These are phyloP conservation scores for Hericium rajendrae DNA, from an alignment of 768 basidiomycete species.

Conservation along the genomic window DNA sequence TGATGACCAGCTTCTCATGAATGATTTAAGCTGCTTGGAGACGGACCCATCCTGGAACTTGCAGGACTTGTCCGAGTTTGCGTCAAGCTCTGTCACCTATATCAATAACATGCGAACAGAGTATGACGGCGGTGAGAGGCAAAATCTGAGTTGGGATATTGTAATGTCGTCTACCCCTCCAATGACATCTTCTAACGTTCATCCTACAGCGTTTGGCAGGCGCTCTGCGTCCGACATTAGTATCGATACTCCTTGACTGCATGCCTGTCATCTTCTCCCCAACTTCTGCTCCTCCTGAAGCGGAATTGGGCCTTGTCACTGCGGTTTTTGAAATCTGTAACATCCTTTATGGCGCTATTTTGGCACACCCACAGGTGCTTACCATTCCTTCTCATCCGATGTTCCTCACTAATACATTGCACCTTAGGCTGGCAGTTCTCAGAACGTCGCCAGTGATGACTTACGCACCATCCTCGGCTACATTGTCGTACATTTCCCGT, in stretches of 20 bases:
- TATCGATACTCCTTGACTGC: slow-evolving; percentile 81
- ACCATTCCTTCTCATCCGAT: background rate
- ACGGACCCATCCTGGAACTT: slow-evolving; percentile 13
- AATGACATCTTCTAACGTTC: background rate
- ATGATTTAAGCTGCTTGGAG: background rate
- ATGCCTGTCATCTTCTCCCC: slow-evolving; percentile 78
- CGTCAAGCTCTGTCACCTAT: background rate
- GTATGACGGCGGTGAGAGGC: background rate
- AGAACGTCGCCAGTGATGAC: slow-evolving; percentile 32
- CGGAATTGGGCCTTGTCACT: slow-evolving; percentile 50
- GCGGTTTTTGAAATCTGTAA: slow-evolving; percentile 48
- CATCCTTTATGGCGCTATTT: slow-evolving; percentile 47
- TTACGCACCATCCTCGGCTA: slow-evolving; percentile 55
- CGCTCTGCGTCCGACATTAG: slow-evolving; percentile 67
- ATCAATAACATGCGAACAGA: slow-evolving; percentile 5
- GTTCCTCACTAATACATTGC: background rate
- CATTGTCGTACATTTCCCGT: slow-evolving; percentile 83
- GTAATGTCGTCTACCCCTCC: slow-evolving; percentile 1
- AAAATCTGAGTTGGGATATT: slow-evolving; percentile 7
- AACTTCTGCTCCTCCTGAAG: slow-evolving; percentile 43
- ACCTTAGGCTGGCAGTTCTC: slow-evolving; percentile 9
- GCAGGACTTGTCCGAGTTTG: slow-evolving; percentile 13
- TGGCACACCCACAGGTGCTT: slow-evolving; percentile 36
- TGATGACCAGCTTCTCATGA: slow-evolving; percentile 28
- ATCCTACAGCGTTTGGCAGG: slow-evolving; percentile 51